A percentile compares a stretch with the other conserved stretches of the same genome.
phyloP scores from a whole-genome alignment of 2,329 filamentous ascomycete genomes.

The Aspergillus floridensis region DNA sequence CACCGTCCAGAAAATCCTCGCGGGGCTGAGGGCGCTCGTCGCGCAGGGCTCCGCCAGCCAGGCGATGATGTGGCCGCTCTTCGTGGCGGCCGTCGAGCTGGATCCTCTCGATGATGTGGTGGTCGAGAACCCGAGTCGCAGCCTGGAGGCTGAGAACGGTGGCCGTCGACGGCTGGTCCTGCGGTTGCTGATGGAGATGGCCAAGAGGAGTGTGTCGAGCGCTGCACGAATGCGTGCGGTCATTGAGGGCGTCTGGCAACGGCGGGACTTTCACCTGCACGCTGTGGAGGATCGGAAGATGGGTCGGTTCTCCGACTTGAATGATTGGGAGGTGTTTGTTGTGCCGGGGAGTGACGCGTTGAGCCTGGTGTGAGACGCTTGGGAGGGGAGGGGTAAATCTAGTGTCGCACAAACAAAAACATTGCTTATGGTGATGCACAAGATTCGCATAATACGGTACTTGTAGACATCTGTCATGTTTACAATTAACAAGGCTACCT shows the following conservation, averaged over 20 bases:
- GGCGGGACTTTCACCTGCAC: conserved; percentile 25
- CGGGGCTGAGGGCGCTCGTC: background rate
- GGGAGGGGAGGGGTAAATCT: too few species aligned
- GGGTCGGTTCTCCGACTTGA: background rate
- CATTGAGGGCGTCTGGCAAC: conserved; percentile 41
- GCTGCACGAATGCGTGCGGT: conserved; percentile 37
- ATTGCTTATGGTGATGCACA: too few species aligned
- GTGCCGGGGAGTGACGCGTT: conserved; percentile 7
- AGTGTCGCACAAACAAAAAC: too few species aligned
- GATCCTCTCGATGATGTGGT: conserved; percentile 35
- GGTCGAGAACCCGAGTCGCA: conserved; percentile 20
- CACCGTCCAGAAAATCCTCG: background rate
- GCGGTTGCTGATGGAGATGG: conserved; percentile 1
- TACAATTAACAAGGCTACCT: too few species aligned
- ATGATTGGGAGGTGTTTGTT: conserved; percentile 9
- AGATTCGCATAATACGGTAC: too few species aligned
- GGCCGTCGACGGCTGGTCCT: background rate
- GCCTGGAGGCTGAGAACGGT: background rate
- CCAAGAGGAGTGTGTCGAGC: conserved; percentile 25
- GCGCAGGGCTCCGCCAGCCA: background rate
- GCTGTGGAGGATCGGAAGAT: background rate
- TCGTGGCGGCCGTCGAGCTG: conserved; percentile 30
- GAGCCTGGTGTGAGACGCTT: background rate
- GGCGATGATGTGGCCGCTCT: conserved; percentile 21
- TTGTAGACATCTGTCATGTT: too few species aligned